These are phyloP conservation scores for Hymenoscyphus repandus DNA, from an alignment of 2,329 filamentous ascomycete genomes.

Conservation along the genomic window DNA sequence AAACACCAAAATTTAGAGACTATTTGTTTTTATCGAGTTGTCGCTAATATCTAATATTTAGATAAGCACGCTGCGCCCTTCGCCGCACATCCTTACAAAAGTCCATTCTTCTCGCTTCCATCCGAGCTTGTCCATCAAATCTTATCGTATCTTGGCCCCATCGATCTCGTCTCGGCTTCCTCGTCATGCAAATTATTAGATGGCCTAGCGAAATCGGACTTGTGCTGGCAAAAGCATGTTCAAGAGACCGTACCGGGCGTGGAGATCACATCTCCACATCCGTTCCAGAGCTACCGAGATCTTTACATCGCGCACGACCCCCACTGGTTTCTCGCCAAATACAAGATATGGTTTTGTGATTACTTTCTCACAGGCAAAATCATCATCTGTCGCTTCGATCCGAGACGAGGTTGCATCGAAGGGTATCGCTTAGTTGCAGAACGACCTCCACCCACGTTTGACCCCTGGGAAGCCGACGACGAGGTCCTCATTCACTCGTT, in stretches of 20 bases:
- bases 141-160: constrained; percentile 57
- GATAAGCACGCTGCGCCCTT: background rate
- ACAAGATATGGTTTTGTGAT: constrained; percentile 85
- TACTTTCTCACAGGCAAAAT: constrained; percentile 67
- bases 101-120: constrained; percentile 53
- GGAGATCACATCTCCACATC: constrained; percentile 47
- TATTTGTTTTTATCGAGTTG: background rate
- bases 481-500: constrained; percentile 69
- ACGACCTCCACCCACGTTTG: constrained; percentile 47
- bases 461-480: constrained; percentile 60
- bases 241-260: constrained; percentile 60
- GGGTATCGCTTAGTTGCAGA: constrained; percentile 71
- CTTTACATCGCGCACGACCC: constrained; percentile 72
- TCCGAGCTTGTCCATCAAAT: constrained; percentile 72
- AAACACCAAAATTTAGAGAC: no score
- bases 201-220: constrained; percentile 56
- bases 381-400: constrained; percentile 72
- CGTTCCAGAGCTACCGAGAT: constrained; percentile 60
- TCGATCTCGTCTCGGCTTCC: constrained; percentile 56
- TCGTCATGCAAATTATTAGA: constrained; percentile 58
- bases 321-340: constrained; percentile 75
- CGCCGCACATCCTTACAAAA: background rate
- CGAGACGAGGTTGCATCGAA: constrained; percentile 68
- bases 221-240: constrained; percentile 67
- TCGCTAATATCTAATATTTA: constrained; percentile 3